Evolutionary conservation across 352 stramenopile genomes (phyloP), one percentile per base, ranked within the genome.

Genomic region (Pythium coloratum): DNA sequence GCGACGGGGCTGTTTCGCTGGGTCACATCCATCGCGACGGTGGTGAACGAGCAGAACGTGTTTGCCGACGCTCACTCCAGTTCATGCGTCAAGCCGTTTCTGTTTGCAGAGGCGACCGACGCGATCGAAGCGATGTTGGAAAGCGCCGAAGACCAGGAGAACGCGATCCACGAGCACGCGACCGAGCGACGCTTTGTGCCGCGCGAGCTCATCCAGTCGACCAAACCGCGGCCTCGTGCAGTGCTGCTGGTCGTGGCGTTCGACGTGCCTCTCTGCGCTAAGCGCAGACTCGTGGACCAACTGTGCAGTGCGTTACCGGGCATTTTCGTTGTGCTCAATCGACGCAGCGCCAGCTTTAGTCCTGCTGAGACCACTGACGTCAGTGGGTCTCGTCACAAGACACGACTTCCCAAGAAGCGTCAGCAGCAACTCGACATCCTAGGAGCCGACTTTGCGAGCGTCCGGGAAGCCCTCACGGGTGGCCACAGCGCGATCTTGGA

Each of bases 401-500:
- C 46, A 7, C 18, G 46, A 2, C 46, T 68, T 1, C 3, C 56
- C 42, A 71, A 60, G 44, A 14, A 33, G 4, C 54, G 42, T 0
- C 51, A 55, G 18, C 38, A 76, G 32, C 70, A 76, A 30, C 32
- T 64, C 40, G 65, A 70, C 6, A 70, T 70, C 13, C 46, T 76
- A 1, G 70, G 70, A 7, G 65, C 62, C 24, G 70, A 76, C 32
- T 73, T 62, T 26, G 33, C 56, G 0, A 66, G 42, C n/a, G 36
- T 76, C 18, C 50, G 58, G 51, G 38, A 66, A 8, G 71, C 84
- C 1, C 64, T 93, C 20, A 60, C 62, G 1, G 56, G 85, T 4
- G 87, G 85, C 12, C 76, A 89, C 55, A 76, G 72, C 33, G 82
- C 94, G n/a, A 77, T 94, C 13, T 64, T 95, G 6, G 85, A 94